A percentile compares a stretch with the other conserved stretches of the same genome.
These are phyloP conservation scores for Urtica urens DNA, from an alignment of 306 rosid genomes.

Conservation along the genomic window DNA sequence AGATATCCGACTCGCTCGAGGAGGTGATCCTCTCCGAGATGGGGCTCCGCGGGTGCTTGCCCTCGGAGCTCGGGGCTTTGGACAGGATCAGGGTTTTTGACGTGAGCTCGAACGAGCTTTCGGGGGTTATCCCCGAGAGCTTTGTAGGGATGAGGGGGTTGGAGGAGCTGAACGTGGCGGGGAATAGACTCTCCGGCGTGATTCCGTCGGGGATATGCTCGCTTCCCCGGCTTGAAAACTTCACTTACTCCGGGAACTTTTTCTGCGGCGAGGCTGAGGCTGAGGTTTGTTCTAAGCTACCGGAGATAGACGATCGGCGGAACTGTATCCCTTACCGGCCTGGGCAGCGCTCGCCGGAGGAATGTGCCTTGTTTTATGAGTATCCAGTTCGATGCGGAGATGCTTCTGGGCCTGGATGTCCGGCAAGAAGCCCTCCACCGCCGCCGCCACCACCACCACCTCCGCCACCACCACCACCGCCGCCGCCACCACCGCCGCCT, in stretches of 20 bases:
- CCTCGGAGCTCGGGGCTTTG: constrained; percentile 41
- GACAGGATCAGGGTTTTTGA: constrained; percentile 55
- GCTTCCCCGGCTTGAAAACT: constrained; percentile 62
- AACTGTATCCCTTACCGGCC: constrained; percentile 69
- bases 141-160: constrained; percentile 49
- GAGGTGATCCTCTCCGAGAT: constrained; percentile 54
- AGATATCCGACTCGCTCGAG: constrained; percentile 48
- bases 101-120: constrained; percentile 43
- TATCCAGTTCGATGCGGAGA: constrained; percentile 41
- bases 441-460: not conserved
- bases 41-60: constrained; percentile 65
- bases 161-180: constrained; percentile 64
- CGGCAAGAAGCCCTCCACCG: constrained; percentile 1
- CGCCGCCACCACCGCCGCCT: not conserved
- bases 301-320: constrained; percentile 35
- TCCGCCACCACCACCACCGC: rapidly evolving
- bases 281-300: constrained; percentile 37
- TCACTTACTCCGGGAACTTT: constrained; percentile 59
- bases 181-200: constrained; percentile 48
- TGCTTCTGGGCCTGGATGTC: constrained; percentile 47
- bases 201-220: constrained; percentile 51
- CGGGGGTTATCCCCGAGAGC: constrained; percentile 57
- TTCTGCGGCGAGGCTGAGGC: constrained; percentile 57
- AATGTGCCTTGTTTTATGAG: constrained; percentile 42
- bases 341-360: constrained; percentile 38